Conservation (phyloP, 805 yeast genomes). For the Peterozyma xylosa region DNA sequence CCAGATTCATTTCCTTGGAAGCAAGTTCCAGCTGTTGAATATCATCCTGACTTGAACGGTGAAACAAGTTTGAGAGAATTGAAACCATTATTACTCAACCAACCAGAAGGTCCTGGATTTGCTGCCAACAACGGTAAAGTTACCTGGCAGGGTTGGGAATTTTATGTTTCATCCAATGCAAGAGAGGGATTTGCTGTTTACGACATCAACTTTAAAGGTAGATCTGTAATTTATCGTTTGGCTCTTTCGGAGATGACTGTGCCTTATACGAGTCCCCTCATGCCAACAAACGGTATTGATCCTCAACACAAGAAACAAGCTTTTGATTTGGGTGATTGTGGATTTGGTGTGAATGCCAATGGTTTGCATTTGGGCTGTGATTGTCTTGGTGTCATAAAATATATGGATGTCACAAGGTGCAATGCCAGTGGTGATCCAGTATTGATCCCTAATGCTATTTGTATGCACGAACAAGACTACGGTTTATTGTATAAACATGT, state of each 20-base stretch:
- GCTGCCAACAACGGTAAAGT: slow-evolving; percentile 48
- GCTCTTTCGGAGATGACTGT: slow-evolving; percentile 81
- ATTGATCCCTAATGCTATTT: slow-evolving; percentile 60
- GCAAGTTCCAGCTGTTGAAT: slow-evolving; percentile 56
- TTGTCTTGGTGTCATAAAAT: slow-evolving; percentile 74
- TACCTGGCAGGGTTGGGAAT: slow-evolving; percentile 81
- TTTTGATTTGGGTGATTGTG: slow-evolving; percentile 80
- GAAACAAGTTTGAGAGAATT: slow-evolving; percentile 42
- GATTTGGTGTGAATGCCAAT: slow-evolving; percentile 71
- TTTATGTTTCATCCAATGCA: slow-evolving; percentile 58
- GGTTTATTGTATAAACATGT: slow-evolving; percentile 75
- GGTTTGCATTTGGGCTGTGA: slow-evolving; percentile 69
- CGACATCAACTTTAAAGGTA: slow-evolving; percentile 68
- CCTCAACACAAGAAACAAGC: slow-evolving; percentile 86
- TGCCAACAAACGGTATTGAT: slow-evolving; percentile 30
- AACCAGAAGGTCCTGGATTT: slow-evolving; percentile 80
- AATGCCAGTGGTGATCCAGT: slow-evolving; percentile 55
- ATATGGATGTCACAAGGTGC: slow-evolving; percentile 55
- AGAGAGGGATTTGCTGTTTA: slow-evolving; percentile 79
- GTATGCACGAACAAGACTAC: slow-evolving; percentile 77
- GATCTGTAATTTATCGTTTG: slow-evolving; percentile 67
- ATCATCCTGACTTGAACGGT: slow-evolving; percentile 65
- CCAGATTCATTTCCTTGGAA: slow-evolving; percentile 56
- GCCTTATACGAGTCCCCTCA: slow-evolving; percentile 70
- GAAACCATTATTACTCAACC: slow-evolving; percentile 62